Evolutionary conservation across 805 yeast genomes (phyloP), one percentile per base, ranked within the genome.

Genomic region (Wickerhamomyces strasburgensis): DNA sequence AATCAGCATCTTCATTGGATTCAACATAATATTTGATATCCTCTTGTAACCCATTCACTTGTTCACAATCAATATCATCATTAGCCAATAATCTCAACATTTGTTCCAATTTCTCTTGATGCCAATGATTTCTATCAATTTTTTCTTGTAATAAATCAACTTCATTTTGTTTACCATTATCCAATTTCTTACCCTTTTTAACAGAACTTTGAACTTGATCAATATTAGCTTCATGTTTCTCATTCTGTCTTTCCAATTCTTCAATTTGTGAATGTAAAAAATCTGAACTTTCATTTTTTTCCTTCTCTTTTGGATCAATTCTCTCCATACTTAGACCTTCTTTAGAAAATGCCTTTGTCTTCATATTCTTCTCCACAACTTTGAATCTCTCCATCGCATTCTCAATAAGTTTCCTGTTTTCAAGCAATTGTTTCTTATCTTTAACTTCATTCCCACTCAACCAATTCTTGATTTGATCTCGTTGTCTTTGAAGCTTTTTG

Each of bases 381-480:
- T 93, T 93, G 65, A 90, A 93, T 51, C 88, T 75, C 61, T 90
- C 98, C 98, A 90, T 90, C 43, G 93, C 93, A 46, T 67, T 66
- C 52, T 76, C 82, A 47, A 84, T 84, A 35, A 76, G 56, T 49
- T 72, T 67, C 44, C 93, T 69, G 54, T 88, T 84, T 52, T 90
- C 97, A 39, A 81, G 68, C 46, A 86, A 66, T 13, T 79, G 73
- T 52, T 83, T 84, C 57, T 87, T 93, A 52, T 90, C 95, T 58
- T 94, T 88, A 32, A 89, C 88, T 45, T 89, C 95, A 49, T 81
- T 84, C 48, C 90, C 89, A 29, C 90, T 78, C 57, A 88, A 65
- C 98, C 98, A 90, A 39, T 84, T 84, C 64, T 90, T 90, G 52
- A 90, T 85, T 65, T 88, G 98, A 61, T 90, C 98, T 57, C 98